These are phyloP conservation scores for Penicillium nucicola DNA, from an alignment of 495 filamentous ascomycete species.

Conservation along the genomic window DNA sequence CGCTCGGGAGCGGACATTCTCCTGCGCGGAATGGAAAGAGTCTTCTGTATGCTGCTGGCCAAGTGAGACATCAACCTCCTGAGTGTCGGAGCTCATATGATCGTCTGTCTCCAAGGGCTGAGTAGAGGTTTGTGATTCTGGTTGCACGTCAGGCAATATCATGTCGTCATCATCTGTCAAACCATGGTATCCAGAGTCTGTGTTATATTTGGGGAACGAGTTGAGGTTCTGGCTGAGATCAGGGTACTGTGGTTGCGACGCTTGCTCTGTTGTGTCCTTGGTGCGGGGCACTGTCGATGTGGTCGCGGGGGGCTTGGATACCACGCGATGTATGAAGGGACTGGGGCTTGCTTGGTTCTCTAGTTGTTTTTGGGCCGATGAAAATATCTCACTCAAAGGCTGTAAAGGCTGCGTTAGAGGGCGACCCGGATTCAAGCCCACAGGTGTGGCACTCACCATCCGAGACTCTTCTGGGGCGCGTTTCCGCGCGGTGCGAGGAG, in stretches of 20 bases:
- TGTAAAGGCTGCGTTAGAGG: slow-evolving; percentile 34
- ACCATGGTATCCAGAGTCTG: slow-evolving; percentile 83
- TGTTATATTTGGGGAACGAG: slow-evolving; percentile 41
- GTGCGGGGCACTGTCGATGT: slow-evolving; percentile 18
- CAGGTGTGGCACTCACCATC: slow-evolving; percentile 50
- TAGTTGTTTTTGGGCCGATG: slow-evolving; percentile 47
- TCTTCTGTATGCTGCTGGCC: slow-evolving; percentile 53
- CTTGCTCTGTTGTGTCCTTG: slow-evolving; percentile 16
- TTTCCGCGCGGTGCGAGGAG: slow-evolving; percentile 79
- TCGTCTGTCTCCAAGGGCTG: slow-evolving; percentile 37
- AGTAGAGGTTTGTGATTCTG: slow-evolving; percentile 33
- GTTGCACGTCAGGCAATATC: slow-evolving; percentile 31
- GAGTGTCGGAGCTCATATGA: slow-evolving; percentile 24
- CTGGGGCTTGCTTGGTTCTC: slow-evolving; percentile 30
- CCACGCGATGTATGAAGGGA: slow-evolving; percentile 32
- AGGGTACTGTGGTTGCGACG: slow-evolving; percentile 30
- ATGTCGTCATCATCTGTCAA: slow-evolving; percentile 53
- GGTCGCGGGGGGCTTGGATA: slow-evolving; percentile 27
- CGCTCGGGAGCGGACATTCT: slow-evolving; percentile 47
- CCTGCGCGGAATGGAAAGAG: slow-evolving; percentile 67
- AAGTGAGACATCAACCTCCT: slow-evolving; percentile 25
- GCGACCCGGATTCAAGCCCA: slow-evolving; percentile 1
- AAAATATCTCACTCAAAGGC: slow-evolving; percentile 83
- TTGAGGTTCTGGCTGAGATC: slow-evolving; percentile 37
- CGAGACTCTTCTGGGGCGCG: slow-evolving; percentile 59